These are phyloP conservation scores for Raffaelea arxii DNA, from an alignment of 2,329 filamentous ascomycete species.

Conservation along the genomic window DNA sequence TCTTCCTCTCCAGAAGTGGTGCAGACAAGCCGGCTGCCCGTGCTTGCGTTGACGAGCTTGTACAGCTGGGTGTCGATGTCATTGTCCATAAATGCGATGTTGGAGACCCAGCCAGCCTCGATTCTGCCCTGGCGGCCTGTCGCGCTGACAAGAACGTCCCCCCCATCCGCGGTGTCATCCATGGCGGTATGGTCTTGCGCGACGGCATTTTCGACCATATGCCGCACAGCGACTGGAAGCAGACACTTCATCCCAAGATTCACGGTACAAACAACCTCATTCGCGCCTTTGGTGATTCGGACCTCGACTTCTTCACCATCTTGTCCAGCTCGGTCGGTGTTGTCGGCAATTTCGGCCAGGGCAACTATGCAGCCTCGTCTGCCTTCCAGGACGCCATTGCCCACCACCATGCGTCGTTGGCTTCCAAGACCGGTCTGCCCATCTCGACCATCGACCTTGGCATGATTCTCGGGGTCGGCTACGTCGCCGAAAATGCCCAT, in stretches of 20 bases:
- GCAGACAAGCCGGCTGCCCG: neutral
- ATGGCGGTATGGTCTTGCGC: constrained; percentile 30
- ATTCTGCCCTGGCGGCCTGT: neutral
- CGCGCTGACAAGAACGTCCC: constrained; percentile 7
- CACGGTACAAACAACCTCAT: constrained; percentile 8
- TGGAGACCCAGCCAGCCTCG: neutral
- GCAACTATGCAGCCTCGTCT: constrained; percentile 29
- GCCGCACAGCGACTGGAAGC: constrained; percentile 3
- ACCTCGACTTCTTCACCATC: constrained; percentile 29
- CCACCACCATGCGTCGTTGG: constrained; percentile 19
- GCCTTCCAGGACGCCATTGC: constrained; percentile 21
- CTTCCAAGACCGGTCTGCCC: constrained; percentile 22
- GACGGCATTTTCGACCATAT: constrained; percentile 8
- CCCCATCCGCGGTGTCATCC: constrained; percentile 31
- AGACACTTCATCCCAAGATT: constrained; percentile 10
- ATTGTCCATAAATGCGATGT: neutral
- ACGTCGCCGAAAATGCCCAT: constrained; percentile 15
- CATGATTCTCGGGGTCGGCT: constrained; percentile 22
- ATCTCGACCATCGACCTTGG: constrained; percentile 30
- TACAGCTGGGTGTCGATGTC: neutral
- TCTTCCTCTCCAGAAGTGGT: constrained; percentile 19
- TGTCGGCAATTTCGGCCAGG: constrained; percentile 24
- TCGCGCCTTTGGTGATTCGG: neutral
- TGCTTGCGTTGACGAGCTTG: neutral
- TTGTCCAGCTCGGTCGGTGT: constrained; percentile 27